A percentile compares a stretch with the other conserved stretches of the same genome.
Conservation (phyloP, 2,329 filamentous ascomycete genomes). For the Parasarocladium wereldwijsianum region DNA sequence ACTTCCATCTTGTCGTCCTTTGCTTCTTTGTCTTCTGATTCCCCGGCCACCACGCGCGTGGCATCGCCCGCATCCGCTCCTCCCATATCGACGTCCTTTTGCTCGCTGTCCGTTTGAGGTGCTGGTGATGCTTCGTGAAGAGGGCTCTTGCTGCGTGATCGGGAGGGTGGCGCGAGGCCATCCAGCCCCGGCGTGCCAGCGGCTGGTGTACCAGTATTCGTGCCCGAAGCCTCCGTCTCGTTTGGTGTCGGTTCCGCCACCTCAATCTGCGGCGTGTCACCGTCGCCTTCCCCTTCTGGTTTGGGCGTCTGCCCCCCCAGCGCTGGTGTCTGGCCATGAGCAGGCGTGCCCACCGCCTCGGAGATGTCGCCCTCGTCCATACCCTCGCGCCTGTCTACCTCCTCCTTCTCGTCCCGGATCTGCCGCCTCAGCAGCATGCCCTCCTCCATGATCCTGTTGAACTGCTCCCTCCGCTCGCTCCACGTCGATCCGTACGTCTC, state of each 20-base stretch:
- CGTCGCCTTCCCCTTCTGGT: constrained; percentile 5
- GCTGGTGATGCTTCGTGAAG: constrained; percentile 5
- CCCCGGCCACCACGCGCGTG: background rate
- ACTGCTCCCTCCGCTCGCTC: constrained; percentile 73
- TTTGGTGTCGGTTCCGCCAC: constrained; percentile 1
- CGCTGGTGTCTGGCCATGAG: constrained; percentile 10
- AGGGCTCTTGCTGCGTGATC: constrained; percentile 9
- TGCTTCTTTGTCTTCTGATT: too few species aligned
- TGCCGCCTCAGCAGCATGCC: constrained; percentile 72
- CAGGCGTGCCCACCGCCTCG: constrained; percentile 11
- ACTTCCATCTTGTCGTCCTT: constrained; percentile 51
- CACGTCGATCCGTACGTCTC: constrained; percentile 69
- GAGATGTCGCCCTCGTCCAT: constrained; percentile 49
- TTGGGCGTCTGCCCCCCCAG: constrained; percentile 16
- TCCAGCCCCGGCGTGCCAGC: constrained; percentile 5
- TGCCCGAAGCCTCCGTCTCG: background rate
- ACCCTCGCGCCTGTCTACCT: constrained; percentile 75
- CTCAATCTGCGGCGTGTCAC: constrained; percentile 1
- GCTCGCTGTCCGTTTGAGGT: constrained; percentile 33
- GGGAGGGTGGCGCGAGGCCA: constrained; percentile 12
- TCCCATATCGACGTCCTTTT: constrained; percentile 12
- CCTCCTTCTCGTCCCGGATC: constrained; percentile 91
- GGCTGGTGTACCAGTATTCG: background rate
- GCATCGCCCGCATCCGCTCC: constrained; percentile 15
- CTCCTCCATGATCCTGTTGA: constrained; percentile 78